A percentile compares a stretch with the other conserved stretches of the same genome.
These are phyloP conservation scores for Vigna angularis DNA, from an alignment of 306 rosid species.

Conservation along the genomic window DNA sequence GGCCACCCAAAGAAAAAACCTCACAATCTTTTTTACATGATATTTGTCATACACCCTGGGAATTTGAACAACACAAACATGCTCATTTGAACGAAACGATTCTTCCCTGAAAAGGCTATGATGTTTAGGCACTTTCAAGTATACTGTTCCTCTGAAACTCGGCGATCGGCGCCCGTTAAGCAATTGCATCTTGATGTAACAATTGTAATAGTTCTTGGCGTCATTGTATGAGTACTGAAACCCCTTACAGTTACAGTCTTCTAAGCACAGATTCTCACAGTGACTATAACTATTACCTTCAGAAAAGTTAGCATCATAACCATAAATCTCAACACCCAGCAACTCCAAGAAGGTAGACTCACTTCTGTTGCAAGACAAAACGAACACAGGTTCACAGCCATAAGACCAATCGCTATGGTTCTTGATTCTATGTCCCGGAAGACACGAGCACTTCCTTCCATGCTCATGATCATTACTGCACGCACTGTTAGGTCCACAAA, in stretches of 20 bases:
- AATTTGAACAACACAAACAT: background rate
- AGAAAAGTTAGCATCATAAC: slow-evolving; percentile 36
- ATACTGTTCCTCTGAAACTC: background rate
- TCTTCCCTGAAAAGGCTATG: background rate
- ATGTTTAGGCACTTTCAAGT: slow-evolving; percentile 44
- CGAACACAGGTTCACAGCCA: slow-evolving; percentile 57
- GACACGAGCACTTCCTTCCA: slow-evolving; percentile 49
- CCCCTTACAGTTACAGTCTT: slow-evolving; percentile 38
- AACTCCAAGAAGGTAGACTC: slow-evolving; percentile 38
- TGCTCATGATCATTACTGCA: background rate
- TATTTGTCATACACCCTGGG: background rate
- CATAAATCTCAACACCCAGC: slow-evolving; percentile 39
- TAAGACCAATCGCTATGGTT: slow-evolving; percentile 47
- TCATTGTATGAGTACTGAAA: slow-evolving; percentile 28
- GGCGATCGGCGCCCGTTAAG: slow-evolving; percentile 42
- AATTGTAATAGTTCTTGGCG: background rate
- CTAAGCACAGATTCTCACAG: slow-evolving; percentile 46
- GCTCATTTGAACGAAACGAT: background rate
- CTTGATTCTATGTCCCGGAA: slow-evolving; percentile 41
- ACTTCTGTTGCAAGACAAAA: slow-evolving; percentile 15
- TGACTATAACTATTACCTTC: slow-evolving; percentile 10
- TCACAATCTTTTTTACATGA: background rate
- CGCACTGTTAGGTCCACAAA: slow-evolving; percentile 49
- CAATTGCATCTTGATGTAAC: slow-evolving; percentile 42
- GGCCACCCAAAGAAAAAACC: background rate